Evolutionary conservation across 2,329 filamentous ascomycete genomes (phyloP), one percentile per base, ranked within the genome.

Genomic region (Hymenoscyphus infarciens): DNA sequence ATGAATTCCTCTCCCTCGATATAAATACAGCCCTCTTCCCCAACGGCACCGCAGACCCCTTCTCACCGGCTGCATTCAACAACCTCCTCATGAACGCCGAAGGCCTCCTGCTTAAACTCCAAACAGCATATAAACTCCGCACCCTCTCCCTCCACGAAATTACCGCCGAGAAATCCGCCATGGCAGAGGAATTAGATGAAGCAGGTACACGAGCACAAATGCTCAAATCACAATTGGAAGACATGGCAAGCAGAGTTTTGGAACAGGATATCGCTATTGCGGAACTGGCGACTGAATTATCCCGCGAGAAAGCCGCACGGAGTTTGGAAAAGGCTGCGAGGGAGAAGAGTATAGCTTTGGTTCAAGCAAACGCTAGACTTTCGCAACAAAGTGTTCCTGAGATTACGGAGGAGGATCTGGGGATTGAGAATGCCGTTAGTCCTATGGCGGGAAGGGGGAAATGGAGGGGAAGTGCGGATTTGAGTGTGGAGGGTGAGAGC

Each of bases 21-120:
- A 78, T 88, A 45, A 79, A 83, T 35, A 72, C 79, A 1, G 80
- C 81, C 0, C 78, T 88, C 13, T 86, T 82, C 64, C 82, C 84
- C 0, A 66, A 74, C 1, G 76, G 77, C 1, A 69, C 76, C 0
- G 76, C 80, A 13, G 81, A 85, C 49, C 70, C 81, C 1, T 85
- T 86, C 72, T 86, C 84, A 0, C 84, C 84, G 0, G 78, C 82
- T 0, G 81, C 82, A 10, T 88, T 81, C 74, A 86, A 85, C 71
- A 87, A 84, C 70, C 77, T 87, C n/a, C 83, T 84, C 63, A 74
- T 77, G 66, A 85, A 84, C 62, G 86, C 86, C 2, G 76, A 77
- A 4, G 81, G 82, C 3, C 74, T 87, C 4, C 72, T 88, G 27
- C 77, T 75, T 25, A 81, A 78, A 70, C 81, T 87, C 67, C 87